A percentile compares a stretch with the other conserved stretches of the same genome.
phyloP scores from a whole-genome alignment of 805 yeast genomes.

The Cyberlindnera maritima region DNA sequence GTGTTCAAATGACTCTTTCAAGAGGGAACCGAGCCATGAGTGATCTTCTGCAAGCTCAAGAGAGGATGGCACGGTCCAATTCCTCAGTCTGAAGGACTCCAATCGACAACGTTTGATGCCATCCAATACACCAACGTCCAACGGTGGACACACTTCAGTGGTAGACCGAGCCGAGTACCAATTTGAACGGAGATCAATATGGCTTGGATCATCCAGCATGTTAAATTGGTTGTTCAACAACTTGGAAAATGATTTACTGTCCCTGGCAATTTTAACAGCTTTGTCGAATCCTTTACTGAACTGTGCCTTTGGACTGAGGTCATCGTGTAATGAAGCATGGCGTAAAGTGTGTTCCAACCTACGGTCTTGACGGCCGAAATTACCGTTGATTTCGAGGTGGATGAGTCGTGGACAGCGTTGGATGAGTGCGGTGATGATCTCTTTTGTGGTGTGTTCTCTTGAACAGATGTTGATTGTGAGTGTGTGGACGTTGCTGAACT shows the following conservation, averaged over 20 bases:
- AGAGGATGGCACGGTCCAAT: neutral
- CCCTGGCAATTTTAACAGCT: too few relatives aligned
- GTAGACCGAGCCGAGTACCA: too few relatives aligned
- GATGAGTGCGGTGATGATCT: neutral
- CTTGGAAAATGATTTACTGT: too few relatives aligned
- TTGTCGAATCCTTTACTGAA: neutral
- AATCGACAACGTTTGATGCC: neutral
- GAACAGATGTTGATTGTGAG: neutral
- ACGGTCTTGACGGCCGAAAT: constrained; percentile 22
- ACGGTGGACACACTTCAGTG: neutral
- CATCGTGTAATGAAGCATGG: constrained; percentile 13
- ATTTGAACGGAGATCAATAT: too few relatives aligned
- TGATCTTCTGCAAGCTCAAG: neutral
- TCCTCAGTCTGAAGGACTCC: neutral
- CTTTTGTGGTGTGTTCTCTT: neutral
- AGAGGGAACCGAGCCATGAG: neutral
- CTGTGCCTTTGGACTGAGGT: constrained; percentile 7
- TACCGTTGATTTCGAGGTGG: constrained; percentile 22
- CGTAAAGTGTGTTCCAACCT: constrained; percentile 20
- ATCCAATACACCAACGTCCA: neutral
- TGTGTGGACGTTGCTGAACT: neutral
- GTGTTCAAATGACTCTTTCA: neutral
- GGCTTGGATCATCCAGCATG: too few relatives aligned
- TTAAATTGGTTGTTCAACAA: too few relatives aligned
- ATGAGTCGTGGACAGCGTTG: neutral